Conservation (phyloP, 257 asterid genomes). For the Nicotiana otophora region DNA sequence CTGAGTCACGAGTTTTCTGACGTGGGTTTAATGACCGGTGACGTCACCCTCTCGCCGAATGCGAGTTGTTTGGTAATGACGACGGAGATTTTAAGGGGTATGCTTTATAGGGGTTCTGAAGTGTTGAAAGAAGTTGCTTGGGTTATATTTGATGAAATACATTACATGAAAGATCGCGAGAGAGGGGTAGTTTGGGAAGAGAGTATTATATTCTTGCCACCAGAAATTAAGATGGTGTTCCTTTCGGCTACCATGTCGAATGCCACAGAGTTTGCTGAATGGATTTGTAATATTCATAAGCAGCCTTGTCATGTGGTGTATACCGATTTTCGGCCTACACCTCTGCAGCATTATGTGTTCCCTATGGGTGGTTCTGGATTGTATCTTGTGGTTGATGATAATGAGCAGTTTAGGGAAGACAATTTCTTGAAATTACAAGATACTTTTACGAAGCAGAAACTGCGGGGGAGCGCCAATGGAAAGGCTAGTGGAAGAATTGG, state of each 20-base stretch:
- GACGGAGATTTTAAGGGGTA: conserved; percentile 84
- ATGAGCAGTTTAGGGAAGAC: conserved; percentile 86
- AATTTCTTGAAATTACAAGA: conserved; percentile 80
- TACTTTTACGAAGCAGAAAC: conserved; percentile 52
- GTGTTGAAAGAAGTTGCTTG: conserved; percentile 93
- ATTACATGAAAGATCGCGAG: conserved; percentile 97
- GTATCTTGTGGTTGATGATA: conserved; percentile 95
- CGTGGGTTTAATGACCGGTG: conserved; percentile 97
- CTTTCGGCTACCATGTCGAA: conserved; percentile 97
- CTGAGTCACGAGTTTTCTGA: conserved; percentile 85
- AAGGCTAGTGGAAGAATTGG: conserved; percentile 65
- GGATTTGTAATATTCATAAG: conserved; percentile 89
- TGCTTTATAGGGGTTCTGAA: conserved; percentile 96
- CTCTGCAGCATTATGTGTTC: conserved; percentile 90
- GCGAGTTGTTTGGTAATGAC: conserved; percentile 99
- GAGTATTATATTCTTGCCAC: conserved; percentile 92
- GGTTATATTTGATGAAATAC: conserved; percentile 99
- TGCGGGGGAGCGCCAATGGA: conserved; percentile 35
- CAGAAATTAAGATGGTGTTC: conserved; percentile 94
- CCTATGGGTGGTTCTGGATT: conserved; percentile 94
- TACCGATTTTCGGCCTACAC: conserved; percentile 95
- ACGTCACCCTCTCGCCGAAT: conserved; percentile 81
- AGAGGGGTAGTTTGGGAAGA: conserved; percentile 99
- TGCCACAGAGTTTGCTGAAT: conserved; percentile 95
- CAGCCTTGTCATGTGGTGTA: conserved; percentile 98